These are phyloP conservation scores for Dendrocalamus latiflorus DNA, from an alignment of 202 grass and related monocot genomes.

Conservation along the genomic window DNA sequence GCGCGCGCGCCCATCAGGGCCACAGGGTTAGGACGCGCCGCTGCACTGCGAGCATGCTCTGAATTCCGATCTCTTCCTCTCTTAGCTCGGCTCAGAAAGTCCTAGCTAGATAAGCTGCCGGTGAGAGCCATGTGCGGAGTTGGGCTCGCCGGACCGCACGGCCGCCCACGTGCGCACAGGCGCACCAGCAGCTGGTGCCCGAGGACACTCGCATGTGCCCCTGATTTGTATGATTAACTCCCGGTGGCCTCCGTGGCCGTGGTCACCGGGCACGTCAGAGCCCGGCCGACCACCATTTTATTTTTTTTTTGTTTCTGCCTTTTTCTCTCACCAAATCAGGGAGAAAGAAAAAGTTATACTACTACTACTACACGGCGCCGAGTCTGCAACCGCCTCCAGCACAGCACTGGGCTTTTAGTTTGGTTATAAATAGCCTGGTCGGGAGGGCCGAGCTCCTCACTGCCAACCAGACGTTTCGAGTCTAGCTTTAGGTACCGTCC, in stretches of 20 bases:
- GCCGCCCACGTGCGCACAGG: background rate
- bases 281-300: background rate
- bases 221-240: too few relatives aligned
- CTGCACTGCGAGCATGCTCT: background rate
- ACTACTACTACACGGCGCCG: background rate
- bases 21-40: background rate
- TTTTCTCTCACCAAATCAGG: background rate
- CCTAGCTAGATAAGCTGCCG: background rate
- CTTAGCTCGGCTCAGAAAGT: background rate
- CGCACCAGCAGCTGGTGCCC: conserved; percentile 22
- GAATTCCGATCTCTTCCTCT: background rate
- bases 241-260: too few relatives aligned
- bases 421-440: conserved; percentile 48
- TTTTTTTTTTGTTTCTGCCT: background rate
- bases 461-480: conserved; percentile 24
- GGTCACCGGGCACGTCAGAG: too few relatives aligned
- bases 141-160: background rate
- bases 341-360: background rate
- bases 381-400: conserved; percentile 32
- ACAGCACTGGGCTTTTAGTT: background rate
- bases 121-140: conserved; percentile 41
- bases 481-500: background rate
- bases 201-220: too few relatives aligned
- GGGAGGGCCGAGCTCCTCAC: conserved; percentile 22
- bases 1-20: background rate